Evolutionary conservation across 441 rosid genomes (phyloP).

Genomic region (Isatis lusitanica): DNA sequence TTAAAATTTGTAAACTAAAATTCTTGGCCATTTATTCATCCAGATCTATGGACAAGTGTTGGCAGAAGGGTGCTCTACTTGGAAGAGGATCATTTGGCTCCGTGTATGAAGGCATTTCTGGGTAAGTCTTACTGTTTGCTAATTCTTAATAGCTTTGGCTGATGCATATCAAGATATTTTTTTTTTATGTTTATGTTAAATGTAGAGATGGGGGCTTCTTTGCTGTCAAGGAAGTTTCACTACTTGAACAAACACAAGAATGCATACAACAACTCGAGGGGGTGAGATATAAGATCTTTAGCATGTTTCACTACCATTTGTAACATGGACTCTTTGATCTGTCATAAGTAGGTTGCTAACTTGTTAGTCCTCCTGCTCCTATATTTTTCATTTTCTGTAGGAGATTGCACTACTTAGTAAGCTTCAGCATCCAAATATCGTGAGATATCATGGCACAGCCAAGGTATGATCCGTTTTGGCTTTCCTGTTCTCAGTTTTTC

Average conservation of each 20-base stretch:
- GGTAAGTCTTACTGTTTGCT: too few species aligned
- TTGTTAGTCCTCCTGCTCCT: too few species aligned
- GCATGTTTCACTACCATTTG: too few species aligned
- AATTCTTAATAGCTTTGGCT: too few species aligned
- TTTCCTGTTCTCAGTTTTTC: neutral
- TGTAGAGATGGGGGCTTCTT: conserved; percentile 90
- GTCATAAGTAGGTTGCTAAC: neutral
- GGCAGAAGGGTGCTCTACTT: too few species aligned
- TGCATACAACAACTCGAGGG: conserved; percentile 82
- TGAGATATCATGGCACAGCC: conserved; percentile 83
- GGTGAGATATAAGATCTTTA: conserved; percentile 55
- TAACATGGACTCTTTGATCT: neutral
- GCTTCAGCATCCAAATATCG: conserved; percentile 92
- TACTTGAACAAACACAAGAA: conserved; percentile 82
- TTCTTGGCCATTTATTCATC: too few species aligned
- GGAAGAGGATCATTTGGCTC: too few species aligned
- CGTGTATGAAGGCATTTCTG: too few species aligned
- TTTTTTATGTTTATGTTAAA: conserved; percentile 9
- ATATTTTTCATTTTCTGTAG: conserved; percentile 46
- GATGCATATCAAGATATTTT: too few species aligned
- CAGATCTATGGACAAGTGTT: too few species aligned
- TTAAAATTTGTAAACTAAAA: too few species aligned
- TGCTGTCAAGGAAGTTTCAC: conserved; percentile 91
- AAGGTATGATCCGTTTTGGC: conserved; percentile 48
- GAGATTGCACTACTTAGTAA: conserved; percentile 85